Base-by-base conservation (phyloP, 1,284 basidiomycete species). In the Marasmius fiardii region DNA sequence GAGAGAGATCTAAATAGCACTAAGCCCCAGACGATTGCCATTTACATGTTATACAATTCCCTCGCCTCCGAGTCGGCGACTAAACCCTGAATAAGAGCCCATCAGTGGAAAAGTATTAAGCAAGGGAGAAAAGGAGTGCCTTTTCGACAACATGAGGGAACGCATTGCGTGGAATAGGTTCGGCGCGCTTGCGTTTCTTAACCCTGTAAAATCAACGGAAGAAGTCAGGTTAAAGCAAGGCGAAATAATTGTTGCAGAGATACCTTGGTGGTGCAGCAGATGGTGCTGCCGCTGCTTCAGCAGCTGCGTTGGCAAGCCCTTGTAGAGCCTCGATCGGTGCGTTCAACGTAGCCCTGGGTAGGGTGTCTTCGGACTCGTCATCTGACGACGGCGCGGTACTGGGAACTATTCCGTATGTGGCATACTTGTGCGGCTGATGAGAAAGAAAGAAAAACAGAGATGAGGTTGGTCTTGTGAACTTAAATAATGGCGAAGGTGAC, bases 261-360 rank as follows among this genome's bases (percentile, higher is more conserved):
- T 64, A 82, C 82, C 81, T 78, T 26, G 83, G 77, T 23, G 76
- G 63, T 52, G 66, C 62, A 6, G 73, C 64, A 43, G 74, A 74
- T 2, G 90, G 82, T 2, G 80, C 88, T 3, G 90, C 88, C 0
- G 94, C 93, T 2, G 93, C 91, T 69, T 95, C 93, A 23, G 92
- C 94, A 4, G 93, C 93, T 2, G 93, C 93, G 67, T 96, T 95
- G 12, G 93, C 94, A 44, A 96, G 77, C 2, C 93, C 92, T 67
- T 96, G 91, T 33, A 96, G 75, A 4, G 94, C 94, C 67, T 96
- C 93, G 57, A 96, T 96, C 1, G 94, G 94, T 0, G 94, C 93
- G 59, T 90, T 92, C 60, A 95, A 75, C 34, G 88, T 83, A 24
- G 88, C 82, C 37, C 91, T 81, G 14, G 92, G 89, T 4, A 94